Evolutionary conservation across 139 green algal genomes (phyloP).

Genomic region (Coelastrella sp.): DNA sequence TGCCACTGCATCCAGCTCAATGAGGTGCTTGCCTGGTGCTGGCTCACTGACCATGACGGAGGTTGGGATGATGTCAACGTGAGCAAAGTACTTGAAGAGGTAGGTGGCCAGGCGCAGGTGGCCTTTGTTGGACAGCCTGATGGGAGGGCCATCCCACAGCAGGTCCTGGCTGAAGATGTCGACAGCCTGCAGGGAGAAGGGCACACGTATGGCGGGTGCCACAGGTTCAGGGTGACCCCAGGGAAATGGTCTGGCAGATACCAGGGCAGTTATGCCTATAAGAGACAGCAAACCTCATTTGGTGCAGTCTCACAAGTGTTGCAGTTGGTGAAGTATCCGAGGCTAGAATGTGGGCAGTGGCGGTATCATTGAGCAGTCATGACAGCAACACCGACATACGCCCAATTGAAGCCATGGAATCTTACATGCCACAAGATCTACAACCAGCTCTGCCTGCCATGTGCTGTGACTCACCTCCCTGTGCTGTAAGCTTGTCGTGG

Average conservation of each 20-base stretch:
- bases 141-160: slow-evolving; percentile 44
- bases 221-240: background rate
- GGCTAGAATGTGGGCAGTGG: background rate
- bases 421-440: too few relatives aligned
- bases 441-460: background rate
- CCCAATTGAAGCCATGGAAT: background rate
- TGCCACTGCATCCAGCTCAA: slow-evolving; percentile 44
- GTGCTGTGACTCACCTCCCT: background rate
- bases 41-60: background rate
- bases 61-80: slow-evolving; percentile 36
- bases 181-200: slow-evolving; percentile 1
- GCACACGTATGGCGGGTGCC: background rate
- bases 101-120: slow-evolving; percentile 46
- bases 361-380: background rate
- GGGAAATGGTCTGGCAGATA: background rate
- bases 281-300: background rate
- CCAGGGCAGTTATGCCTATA: background rate
- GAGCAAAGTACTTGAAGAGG: slow-evolving; percentile 47
- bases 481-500: slow-evolving; percentile 28
- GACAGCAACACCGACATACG: too few relatives aligned
- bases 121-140: slow-evolving; percentile 42
- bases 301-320: too few relatives aligned
- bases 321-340: too few relatives aligned
- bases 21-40: background rate
- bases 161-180: slow-evolving; percentile 28